Evolutionary conservation across 768 basidiomycete genomes (phyloP), one percentile per base, ranked within the genome.

Genomic region (Tephrocybe sp.): DNA sequence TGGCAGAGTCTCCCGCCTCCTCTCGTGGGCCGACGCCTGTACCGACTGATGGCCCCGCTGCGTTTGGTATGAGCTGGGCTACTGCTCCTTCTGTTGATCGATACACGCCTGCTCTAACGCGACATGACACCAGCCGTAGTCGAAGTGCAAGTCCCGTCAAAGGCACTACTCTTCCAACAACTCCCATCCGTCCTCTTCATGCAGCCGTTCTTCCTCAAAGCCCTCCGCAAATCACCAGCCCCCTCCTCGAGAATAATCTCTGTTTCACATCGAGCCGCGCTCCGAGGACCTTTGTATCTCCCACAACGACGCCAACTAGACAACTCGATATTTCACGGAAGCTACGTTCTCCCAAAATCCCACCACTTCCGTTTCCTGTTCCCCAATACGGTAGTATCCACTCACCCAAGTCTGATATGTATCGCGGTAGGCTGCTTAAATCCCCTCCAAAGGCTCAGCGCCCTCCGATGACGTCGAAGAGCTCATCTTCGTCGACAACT

Each of bases 221-320:
- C 52, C 85, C 86, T 0, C 72, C 81, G 2, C 72, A 73, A 51
- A 64, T 87, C 28, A 79, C 70, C 63, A 84, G 78, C 9, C 79
- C 80, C 1, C 74, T 78, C 1, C 69, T 87, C 47, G 77, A 83
- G 47, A 76, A 70, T 22, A 70, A 73, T 22, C 69, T 87, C 24
- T 82, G 78, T 57, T 86, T 87, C 55, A 74, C 75, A 1, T 69
- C 73, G 2, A 52, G n/a, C 19, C 28, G 44, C 22, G 24, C 36
- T 43, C 36, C 41, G 16, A 44, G 44, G 30, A 30, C 46, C 5
- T 12, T 27, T 4, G n/a, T 11, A 11, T 24, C 57, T 0, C 28
- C 48, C 13, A n/a, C 15, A 12, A 35, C 51, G 34, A 32, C 19
- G 21, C 22, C 36, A 30, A 38, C 47, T 7, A 36, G 42, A 19